Base-by-base conservation (phyloP, 495 filamentous ascomycete genomes). In the Recurvomyces mirabilis region DNA sequence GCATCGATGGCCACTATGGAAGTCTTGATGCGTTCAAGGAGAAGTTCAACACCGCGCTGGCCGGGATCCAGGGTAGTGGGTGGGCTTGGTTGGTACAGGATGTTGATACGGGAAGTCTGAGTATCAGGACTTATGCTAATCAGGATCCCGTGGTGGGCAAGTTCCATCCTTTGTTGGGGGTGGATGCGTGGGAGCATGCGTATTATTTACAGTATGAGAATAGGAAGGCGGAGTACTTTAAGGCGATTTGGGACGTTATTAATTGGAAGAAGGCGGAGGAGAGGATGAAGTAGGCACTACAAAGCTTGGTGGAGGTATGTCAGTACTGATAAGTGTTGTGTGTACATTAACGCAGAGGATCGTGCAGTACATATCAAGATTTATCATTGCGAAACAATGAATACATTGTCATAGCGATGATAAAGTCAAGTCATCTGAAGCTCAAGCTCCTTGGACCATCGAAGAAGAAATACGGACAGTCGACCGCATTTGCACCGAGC, bases 191-290 rank as follows among this genome's bases (percentile, higher is more conserved):
- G 91, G 91, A 98, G 68, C 87, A 89, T 70, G 77, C 78, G 49
- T 87, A 76, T 62, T 82, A 81, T 70, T 76, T 98, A 43, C 87
- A 98, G 71, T 98, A 98, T 65, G 75, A 94, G 73, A 98, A 96
- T 70, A 82, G 89, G 60, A 98, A 98, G 77, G 91, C 84, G 41
- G 93, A 95, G 64, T 98, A 98, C 69, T 94, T 98, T 65, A 76
- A 75, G 45, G 87, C 87, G 45, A 82, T 98, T 61, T 98, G 91
- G 91, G 86, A 95, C 52, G 86, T 98, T 36, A 73, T 98, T 56
- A 96, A 96, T 71, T 98, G 91, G 91, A 91, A 89, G 73, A 73
- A 81, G 29, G 91, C 82, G 26, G 93, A 93, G 73, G 75, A 82
- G 64, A 78, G 91, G 44, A 91, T 89, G 59, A 49, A 64, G 62